Percentiles rank a stretch among this genome's conserved stretches.
Conservation (phyloP, 2,329 filamentous ascomycete genomes). For the Fonsecaea nubica region DNA sequence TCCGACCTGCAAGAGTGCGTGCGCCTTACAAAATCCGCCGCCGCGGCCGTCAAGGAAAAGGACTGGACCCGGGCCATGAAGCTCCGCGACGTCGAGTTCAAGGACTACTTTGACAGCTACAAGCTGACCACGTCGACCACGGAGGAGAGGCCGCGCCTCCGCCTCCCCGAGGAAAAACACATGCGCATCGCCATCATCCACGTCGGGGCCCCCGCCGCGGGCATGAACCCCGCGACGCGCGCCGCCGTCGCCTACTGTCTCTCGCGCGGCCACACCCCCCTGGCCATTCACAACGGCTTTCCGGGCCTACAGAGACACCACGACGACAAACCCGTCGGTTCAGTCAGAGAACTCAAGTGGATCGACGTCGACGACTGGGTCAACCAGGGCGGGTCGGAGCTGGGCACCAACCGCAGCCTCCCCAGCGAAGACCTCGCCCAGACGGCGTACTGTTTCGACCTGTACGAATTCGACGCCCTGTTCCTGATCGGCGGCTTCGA, state of each 20-base stretch:
- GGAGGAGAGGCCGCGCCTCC: slow-evolving; percentile 67
- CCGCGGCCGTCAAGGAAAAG: slow-evolving; percentile 78
- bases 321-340: slow-evolving; percentile 77
- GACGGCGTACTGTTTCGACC: slow-evolving; percentile 80
- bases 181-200: slow-evolving; percentile 97
- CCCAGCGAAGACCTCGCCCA: slow-evolving; percentile 84
- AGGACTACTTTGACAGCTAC: slow-evolving; percentile 89
- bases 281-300: slow-evolving; percentile 96
- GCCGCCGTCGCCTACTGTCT: slow-evolving; percentile 93
- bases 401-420: slow-evolving; percentile 94
- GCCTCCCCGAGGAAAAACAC: slow-evolving; percentile 75
- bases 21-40: slow-evolving; percentile 80
- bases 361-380: slow-evolving; percentile 95
- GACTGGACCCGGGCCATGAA: slow-evolving; percentile 88
- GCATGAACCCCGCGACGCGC: slow-evolving; percentile 96
- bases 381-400: slow-evolving; percentile 95
- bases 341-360: slow-evolving; percentile 88
- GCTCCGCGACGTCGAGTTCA: slow-evolving; percentile 89
- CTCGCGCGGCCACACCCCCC: slow-evolving; percentile 83
- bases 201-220: slow-evolving; percentile 92
- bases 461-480: slow-evolving; percentile 87
- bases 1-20: slow-evolving; percentile 91
- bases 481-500: slow-evolving; percentile 96
- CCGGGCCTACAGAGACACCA: slow-evolving; percentile 92
- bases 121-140: slow-evolving; percentile 82